Percentiles rank a stretch among this genome's conserved stretches.
These are phyloP conservation scores for Streptanthus diversifolius DNA, from an alignment of 345 rosid species.

Conservation along the genomic window DNA sequence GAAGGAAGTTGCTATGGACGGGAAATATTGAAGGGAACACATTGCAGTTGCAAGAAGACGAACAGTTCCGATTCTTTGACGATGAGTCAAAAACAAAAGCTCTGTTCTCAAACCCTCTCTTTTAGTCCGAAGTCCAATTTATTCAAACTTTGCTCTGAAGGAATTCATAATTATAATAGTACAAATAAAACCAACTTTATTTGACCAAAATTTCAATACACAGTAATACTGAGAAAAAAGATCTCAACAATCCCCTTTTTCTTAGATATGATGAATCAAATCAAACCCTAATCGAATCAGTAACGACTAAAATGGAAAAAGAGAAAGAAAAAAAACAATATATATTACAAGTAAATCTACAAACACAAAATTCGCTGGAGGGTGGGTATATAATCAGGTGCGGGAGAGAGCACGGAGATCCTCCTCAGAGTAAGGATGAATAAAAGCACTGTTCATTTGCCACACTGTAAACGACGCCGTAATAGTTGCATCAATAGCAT, in stretches of 20 bases:
- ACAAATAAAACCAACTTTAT: neutral
- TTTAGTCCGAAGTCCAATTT: neutral
- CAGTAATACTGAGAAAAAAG: neutral
- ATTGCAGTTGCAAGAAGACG: conserved; percentile 14
- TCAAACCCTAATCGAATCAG: neutral
- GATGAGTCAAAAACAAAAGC: neutral
- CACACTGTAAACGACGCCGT: conserved; percentile 71
- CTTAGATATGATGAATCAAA: conserved; percentile 3
- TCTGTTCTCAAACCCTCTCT: neutral
- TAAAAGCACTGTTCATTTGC: conserved; percentile 76
- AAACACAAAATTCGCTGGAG: neutral
- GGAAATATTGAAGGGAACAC: conserved; percentile 27
- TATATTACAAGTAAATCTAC: conserved; percentile 1
- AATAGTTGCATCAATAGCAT: conserved; percentile 66
- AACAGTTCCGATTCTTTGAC: neutral
- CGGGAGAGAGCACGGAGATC: conserved; percentile 10
- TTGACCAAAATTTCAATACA: conserved; percentile 1
- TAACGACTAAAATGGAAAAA: neutral
- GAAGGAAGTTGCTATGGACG: neutral
- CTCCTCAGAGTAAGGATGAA: conserved; percentile 51
- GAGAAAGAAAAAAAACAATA: neutral
- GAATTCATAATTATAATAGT: no score
- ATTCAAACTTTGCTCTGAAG: no score
- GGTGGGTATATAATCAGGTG: conserved; percentile 1
- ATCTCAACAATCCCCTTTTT: neutral